Conservation (phyloP, 1,284 basidiomycete genomes). For the Phellopilus nigrolimitatus region DNA sequence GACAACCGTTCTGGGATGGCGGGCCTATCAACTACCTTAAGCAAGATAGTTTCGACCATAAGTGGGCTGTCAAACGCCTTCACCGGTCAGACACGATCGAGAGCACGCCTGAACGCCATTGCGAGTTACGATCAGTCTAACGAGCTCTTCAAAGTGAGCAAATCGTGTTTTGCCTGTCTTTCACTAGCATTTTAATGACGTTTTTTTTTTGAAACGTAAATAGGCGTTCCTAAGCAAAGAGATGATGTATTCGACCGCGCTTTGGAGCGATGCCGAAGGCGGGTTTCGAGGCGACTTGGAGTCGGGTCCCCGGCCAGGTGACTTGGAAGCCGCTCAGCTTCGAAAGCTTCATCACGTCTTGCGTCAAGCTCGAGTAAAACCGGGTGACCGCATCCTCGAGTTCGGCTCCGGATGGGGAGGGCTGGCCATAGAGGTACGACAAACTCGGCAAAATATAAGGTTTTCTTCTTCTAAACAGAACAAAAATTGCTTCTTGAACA, state of each 20-base stretch:
- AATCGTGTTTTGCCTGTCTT: constrained; percentile 11
- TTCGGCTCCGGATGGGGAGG: constrained; percentile 94
- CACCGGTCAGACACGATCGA: constrained; percentile 73
- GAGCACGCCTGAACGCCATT: constrained; percentile 78
- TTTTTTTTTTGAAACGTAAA: constrained; percentile 29
- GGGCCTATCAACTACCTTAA: constrained; percentile 59
- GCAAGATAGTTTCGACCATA: constrained; percentile 60
- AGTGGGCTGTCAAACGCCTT: constrained; percentile 75
- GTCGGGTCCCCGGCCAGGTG: constrained; percentile 46
- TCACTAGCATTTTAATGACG: constrained; percentile 16
- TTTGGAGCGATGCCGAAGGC: constrained; percentile 72
- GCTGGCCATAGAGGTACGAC: constrained; percentile 77
- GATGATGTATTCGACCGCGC: constrained; percentile 91
- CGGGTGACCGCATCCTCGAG: constrained; percentile 79
- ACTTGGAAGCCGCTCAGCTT: constrained; percentile 77
- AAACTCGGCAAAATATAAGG: constrained; percentile 21
- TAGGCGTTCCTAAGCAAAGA: constrained; percentile 80
- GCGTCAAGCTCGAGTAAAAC: constrained; percentile 66
- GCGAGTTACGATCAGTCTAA: constrained; percentile 90
- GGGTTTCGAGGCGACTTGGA: constrained; percentile 64
- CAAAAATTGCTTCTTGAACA: constrained; percentile 25
- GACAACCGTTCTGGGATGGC: constrained; percentile 73
- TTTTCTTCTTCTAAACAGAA: constrained; percentile 10
- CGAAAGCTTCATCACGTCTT: constrained; percentile 81
- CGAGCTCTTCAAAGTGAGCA: constrained; percentile 62